Evolutionary conservation across 129 eudicot genomes (phyloP).

Genomic region (Helianthus tuberosus): DNA sequence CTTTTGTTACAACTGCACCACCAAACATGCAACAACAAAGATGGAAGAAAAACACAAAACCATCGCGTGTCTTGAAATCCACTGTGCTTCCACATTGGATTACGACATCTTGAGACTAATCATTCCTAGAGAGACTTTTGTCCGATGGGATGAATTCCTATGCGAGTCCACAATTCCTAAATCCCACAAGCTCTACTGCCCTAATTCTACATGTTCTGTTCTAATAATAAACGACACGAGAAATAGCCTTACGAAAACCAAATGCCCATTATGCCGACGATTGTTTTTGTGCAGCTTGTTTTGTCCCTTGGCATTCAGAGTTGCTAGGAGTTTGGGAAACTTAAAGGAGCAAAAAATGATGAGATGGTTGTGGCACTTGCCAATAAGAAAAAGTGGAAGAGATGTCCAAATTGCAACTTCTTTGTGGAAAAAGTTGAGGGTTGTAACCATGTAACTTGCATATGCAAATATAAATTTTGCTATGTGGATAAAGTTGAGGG

Average conservation of each 20-base stretch:
- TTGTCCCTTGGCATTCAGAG: slow-evolving; percentile 61
- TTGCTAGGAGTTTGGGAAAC: slow-evolving; percentile 49
- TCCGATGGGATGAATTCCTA: slow-evolving; percentile 47
- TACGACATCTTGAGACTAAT: slow-evolving; percentile 29
- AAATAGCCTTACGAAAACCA: slow-evolving; percentile 12
- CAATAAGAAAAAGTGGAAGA: slow-evolving; percentile 60
- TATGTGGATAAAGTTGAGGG: slow-evolving; percentile 55
- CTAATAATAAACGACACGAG: slow-evolving; percentile 13
- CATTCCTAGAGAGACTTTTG: slow-evolving; percentile 28
- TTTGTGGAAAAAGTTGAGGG: slow-evolving; percentile 54
- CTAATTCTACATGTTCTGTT: slow-evolving; percentile 47
- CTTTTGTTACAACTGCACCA: slow-evolving; percentile 45
- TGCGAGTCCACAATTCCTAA: slow-evolving; percentile 46
- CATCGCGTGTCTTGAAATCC: slow-evolving; percentile 42
- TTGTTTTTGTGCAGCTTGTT: slow-evolving; percentile 51
- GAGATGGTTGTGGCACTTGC: slow-evolving; percentile 41
- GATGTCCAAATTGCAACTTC: slow-evolving; percentile 53
- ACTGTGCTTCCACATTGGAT: slow-evolving; percentile 35
- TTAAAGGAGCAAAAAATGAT: slow-evolving; percentile 34
- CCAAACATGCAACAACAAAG: slow-evolving; percentile 44
- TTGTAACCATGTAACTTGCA: slow-evolving; percentile 58
- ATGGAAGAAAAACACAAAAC: slow-evolving; percentile 36
- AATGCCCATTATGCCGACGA: slow-evolving; percentile 45
- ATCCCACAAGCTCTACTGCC: slow-evolving; percentile 54
- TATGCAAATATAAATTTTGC: no score